Conservation (phyloP, 345 rosid species). For the Gossypium arboreum region DNA sequence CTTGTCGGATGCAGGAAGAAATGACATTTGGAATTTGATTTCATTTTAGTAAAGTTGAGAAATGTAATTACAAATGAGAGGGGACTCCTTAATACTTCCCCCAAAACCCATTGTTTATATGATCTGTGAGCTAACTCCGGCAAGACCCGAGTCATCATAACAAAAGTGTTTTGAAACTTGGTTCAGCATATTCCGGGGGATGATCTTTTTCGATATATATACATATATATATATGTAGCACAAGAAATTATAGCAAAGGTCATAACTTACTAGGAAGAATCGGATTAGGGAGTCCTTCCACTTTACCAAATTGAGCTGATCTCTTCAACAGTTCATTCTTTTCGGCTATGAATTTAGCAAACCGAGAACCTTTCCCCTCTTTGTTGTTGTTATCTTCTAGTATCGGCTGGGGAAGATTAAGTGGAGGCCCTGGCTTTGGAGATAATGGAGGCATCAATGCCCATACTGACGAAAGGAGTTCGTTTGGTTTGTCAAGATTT, state of each 20-base stretch:
- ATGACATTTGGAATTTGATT: neutral
- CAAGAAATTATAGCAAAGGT: slow-evolving; percentile 19
- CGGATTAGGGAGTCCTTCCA: slow-evolving; percentile 29
- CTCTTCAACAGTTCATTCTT: slow-evolving; percentile 39
- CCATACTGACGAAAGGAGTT: slow-evolving; percentile 68
- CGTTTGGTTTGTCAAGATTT: slow-evolving; percentile 61
- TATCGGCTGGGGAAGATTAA: slow-evolving; percentile 33
- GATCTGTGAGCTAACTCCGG: neutral
- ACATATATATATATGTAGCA: neutral
- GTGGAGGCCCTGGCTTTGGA: slow-evolving; percentile 47
- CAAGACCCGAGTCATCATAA: neutral
- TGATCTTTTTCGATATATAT: neutral
- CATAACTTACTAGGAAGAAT: slow-evolving; percentile 61
- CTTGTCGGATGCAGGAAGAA: neutral
- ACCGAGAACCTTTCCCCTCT: slow-evolving; percentile 66
- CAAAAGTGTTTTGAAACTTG: neutral
- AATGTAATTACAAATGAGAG: neutral
- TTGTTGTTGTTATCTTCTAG: slow-evolving; percentile 40
- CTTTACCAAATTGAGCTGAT: slow-evolving; percentile 24
- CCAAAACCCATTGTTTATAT: neutral
- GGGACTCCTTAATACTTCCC: neutral
- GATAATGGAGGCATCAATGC: slow-evolving; percentile 73
- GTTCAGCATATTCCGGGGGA: neutral
- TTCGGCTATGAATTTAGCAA: slow-evolving; percentile 77
- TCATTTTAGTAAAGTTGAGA: neutral